phyloP scores from a whole-genome alignment of 1,139 yeast genomes.

The Trichomonascaceae sp. region DNA sequence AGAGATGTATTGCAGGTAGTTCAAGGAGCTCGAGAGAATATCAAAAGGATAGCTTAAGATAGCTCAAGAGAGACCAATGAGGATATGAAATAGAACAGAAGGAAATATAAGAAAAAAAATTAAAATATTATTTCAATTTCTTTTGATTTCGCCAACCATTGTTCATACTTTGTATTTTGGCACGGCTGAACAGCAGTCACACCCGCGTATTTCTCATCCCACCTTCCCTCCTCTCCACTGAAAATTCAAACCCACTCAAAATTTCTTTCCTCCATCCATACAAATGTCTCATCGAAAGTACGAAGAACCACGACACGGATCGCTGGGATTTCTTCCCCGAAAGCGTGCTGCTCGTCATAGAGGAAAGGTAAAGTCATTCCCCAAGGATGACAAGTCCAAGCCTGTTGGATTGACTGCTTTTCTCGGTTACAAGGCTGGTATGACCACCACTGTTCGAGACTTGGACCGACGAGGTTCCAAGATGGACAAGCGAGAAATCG shows the following conservation, averaged over 20 bases:
- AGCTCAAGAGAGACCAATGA: too few relatives aligned
- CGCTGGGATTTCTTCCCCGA: conserved; percentile 98
- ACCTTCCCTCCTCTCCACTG: background rate
- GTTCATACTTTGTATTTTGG: background rate
- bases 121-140: background rate
- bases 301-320: conserved; percentile 99
- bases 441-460: conserved; percentile 99
- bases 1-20: conserved; percentile 32
- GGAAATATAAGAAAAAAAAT: background rate
- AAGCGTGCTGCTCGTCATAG: conserved; percentile 99
- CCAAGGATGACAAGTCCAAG: conserved; percentile 96
- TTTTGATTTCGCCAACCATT: background rate
- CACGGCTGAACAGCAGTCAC: conserved; percentile 1
- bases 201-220: conserved; percentile 2
- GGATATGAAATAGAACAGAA: background rate
- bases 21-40: conserved; percentile 27
- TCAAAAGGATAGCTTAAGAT: conserved; percentile 5
- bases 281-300: conserved; percentile 98
- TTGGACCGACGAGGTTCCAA: conserved; percentile 99
- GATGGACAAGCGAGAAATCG: conserved; percentile 99
- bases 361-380: conserved; percentile 99
- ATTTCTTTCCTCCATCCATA: conserved; percentile 13
- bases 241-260: conserved; percentile 6
- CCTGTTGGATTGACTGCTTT: conserved; percentile 99
- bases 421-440: conserved; percentile 99